A percentile compares a stretch with the other conserved stretches of the same genome.
Conservation (phyloP, 108 stramenopile genomes). For the Nitzschia sp. region DNA sequence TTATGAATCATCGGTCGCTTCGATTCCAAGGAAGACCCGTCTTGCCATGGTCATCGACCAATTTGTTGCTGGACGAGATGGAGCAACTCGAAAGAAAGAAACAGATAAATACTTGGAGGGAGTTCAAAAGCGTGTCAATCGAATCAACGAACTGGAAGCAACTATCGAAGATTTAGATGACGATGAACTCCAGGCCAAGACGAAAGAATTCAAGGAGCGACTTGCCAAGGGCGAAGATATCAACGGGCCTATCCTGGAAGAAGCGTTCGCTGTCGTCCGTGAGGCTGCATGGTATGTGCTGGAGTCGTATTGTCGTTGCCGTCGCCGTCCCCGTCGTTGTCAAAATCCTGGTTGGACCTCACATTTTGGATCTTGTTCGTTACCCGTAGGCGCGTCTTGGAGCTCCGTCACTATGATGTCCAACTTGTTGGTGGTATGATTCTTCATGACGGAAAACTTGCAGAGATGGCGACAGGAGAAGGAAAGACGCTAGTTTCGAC, state of each 20-base stretch:
- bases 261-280: constrained; percentile 95
- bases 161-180: constrained; percentile 82
- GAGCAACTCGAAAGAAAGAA: constrained; percentile 42
- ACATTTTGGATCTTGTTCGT: neutral
- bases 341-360: neutral
- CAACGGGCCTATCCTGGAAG: constrained; percentile 77
- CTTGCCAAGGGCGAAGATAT: constrained; percentile 74
- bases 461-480: constrained; percentile 98
- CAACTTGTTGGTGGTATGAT: constrained; percentile 92
- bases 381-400: constrained; percentile 77
- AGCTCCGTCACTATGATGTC: constrained; percentile 94
- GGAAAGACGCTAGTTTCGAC: constrained; percentile 95
- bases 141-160: constrained; percentile 85
- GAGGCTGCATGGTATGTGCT: constrained; percentile 89
- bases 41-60: constrained; percentile 80
- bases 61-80: constrained; percentile 63
- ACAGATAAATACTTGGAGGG: constrained; percentile 68
- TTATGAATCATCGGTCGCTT: neutral
- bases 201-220: constrained; percentile 69
- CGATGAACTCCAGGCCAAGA: constrained; percentile 87
- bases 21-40: neutral
- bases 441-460: constrained; percentile 88
- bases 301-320: neutral
- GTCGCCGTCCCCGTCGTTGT: neutral
- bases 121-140: constrained; percentile 69